Base-by-base conservation (phyloP, 768 basidiomycete species). In the Saitozyma podzolica region DNA sequence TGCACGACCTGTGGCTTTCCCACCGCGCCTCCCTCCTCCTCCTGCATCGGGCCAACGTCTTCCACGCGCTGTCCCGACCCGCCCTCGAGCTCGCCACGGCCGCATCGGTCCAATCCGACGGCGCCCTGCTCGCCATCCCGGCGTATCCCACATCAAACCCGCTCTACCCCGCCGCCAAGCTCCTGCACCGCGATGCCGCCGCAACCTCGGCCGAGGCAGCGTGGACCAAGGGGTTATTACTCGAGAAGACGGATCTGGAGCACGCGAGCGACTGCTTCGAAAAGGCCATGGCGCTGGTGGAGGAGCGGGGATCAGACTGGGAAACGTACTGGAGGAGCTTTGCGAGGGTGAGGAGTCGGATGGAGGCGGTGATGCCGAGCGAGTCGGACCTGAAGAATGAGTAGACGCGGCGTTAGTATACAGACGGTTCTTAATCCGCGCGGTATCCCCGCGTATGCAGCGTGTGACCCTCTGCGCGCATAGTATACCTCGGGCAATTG, bases 301-400 rank as follows among this genome's bases (percentile, higher is more conserved):
- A 54, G 41, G 72, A 74, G 43, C 56, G 57, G 40, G 76, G 74
- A 5, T 57, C 64, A 9, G 59, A 61, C 19, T 74, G 70, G 66
- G 56, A 40, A 53, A 79, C 62, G 56, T 79, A 79, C 48, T 77
- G 63, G 62, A 65, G 67, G 43, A 69, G 67, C 5, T 74, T 65
- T 62, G 70, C 61, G 19, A 64, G 78, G 56, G 76, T 79, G 6
- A 68, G 62, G 41, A 61, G 63, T 10, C 72, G 68, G 63, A 43
- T 74, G 40, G 70, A 67, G 48, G 41, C 45, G 19, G 11, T 50
- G 48, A 51, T 64, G 48, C 40, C 37, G 59, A 43, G 19, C 19
- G 62, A 72, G 14, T 52, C 50, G 50, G 48, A 61, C 29, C 29
- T 29, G 51, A n/a, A 37, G 39, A 42, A 47, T 56, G 14, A 47